Evolutionary conservation across 129 eudicot genomes (phyloP).

Genomic region (Flaveria ramosissima): DNA sequence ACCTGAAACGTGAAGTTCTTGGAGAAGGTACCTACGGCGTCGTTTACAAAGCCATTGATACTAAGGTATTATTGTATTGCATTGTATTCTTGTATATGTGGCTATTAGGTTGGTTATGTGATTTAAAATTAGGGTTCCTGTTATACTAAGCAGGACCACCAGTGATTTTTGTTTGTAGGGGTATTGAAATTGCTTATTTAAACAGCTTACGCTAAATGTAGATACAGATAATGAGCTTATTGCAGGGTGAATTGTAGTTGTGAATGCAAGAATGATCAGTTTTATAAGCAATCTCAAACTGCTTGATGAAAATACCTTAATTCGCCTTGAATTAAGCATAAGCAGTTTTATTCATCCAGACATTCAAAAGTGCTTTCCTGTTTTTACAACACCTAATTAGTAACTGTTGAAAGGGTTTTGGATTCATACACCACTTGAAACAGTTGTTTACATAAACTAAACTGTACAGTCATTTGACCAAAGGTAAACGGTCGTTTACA

Average conservation of each 20-base stretch:
- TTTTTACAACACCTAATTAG: not conserved
- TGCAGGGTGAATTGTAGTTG: not conserved
- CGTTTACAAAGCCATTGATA: slow-evolving; percentile 93
- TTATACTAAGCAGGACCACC: not conserved
- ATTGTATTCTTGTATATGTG: not conserved
- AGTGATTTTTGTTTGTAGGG: not conserved
- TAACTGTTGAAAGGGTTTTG: no score
- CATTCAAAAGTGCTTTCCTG: not conserved
- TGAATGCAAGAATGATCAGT: not conserved
- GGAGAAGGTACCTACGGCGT: slow-evolving; percentile 99
- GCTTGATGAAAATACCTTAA: not conserved
- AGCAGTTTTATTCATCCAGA: not conserved
- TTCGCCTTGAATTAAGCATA: not conserved
- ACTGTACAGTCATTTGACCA: no score
- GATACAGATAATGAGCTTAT: not conserved
- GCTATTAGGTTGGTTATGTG: not conserved
- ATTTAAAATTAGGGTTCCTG: slow-evolving; percentile 23
- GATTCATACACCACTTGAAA: no score
- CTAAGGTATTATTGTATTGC: slow-evolving; percentile 53
- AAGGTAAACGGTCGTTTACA: no score
- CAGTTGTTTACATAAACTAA: no score
- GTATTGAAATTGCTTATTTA: not conserved
- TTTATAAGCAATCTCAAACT: not conserved
- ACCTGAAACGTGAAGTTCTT: slow-evolving; percentile 82
- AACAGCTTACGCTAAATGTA: not conserved